Evolutionary conservation across 768 basidiomycete species (phyloP).

Genomic region (Astraeus odoratus): DNA sequence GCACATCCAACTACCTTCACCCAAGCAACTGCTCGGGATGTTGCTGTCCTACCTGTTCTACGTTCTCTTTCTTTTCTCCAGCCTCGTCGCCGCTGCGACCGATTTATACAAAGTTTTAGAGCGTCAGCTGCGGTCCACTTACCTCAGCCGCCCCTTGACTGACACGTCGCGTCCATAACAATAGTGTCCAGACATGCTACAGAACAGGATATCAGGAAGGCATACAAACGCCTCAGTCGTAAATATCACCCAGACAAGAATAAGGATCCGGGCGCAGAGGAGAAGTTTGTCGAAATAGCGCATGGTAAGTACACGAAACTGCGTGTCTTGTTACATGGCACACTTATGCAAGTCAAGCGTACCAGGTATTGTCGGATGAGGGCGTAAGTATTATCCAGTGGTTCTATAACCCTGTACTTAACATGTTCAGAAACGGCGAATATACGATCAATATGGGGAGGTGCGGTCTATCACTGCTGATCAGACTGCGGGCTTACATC

Average conservation of each 20-base stretch:
- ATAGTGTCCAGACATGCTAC: constrained; percentile 74
- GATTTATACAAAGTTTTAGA: constrained; percentile 83
- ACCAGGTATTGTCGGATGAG: constrained; percentile 88
- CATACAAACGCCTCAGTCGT: constrained; percentile 84
- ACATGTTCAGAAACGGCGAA: constrained; percentile 67
- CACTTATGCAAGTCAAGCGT: constrained; percentile 44
- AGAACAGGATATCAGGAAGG: constrained; percentile 84
- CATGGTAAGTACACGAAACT: constrained; percentile 52
- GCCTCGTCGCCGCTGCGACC: constrained; percentile 37
- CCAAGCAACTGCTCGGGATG: constrained; percentile 14
- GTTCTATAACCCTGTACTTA: constrained; percentile 4
- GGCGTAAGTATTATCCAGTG: constrained; percentile 41
- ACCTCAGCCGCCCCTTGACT: constrained; percentile 14
- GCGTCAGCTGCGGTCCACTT: constrained; percentile 44
- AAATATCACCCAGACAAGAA: constrained; percentile 97
- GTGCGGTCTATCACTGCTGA: constrained; percentile 27
- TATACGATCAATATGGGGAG: constrained; percentile 94
- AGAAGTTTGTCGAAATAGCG: constrained; percentile 86
- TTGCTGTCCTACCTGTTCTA: constrained; percentile 20
- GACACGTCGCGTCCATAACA: constrained; percentile 11
- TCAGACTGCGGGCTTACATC: constrained; percentile 7
- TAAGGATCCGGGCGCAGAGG: constrained; percentile 73
- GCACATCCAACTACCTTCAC: constrained; percentile 3
- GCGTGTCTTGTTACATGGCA: constrained; percentile 3
- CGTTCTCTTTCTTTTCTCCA: constrained; percentile 27